phyloP scores from a whole-genome alignment of 169 alveolate species.

The Plasmodium coatneyi region DNA sequence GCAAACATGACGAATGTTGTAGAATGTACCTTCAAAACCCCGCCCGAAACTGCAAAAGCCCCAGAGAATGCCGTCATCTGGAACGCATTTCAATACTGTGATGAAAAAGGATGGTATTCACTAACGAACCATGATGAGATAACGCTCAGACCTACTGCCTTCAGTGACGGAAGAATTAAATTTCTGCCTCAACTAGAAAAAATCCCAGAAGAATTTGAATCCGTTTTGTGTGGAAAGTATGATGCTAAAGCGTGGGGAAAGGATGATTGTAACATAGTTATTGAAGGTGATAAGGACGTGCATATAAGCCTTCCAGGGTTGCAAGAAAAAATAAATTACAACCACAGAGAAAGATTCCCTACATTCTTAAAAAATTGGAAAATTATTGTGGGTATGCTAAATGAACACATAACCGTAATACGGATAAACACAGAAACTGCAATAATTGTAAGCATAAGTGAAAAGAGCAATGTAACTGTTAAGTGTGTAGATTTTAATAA shows the following conservation, averaged over 20 bases:
- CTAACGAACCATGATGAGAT: slow-evolving; percentile 78
- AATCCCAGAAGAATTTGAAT: slow-evolving; percentile 74
- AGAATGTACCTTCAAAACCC: slow-evolving; percentile 70
- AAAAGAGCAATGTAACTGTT: slow-evolving; percentile 72
- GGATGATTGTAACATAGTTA: slow-evolving; percentile 76
- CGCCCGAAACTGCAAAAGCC: slow-evolving; percentile 52
- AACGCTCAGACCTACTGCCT: slow-evolving; percentile 78
- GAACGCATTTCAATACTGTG: slow-evolving; percentile 71
- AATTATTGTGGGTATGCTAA: slow-evolving; percentile 77
- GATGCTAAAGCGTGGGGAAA: slow-evolving; percentile 82
- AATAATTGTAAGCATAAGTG: slow-evolving; percentile 74
- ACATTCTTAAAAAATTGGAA: slow-evolving; percentile 83
- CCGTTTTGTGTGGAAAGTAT: slow-evolving; percentile 79
- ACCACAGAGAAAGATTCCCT: slow-evolving; percentile 82
- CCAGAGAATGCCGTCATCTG: slow-evolving; percentile 71
- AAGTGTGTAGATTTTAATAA: slow-evolving; percentile 80
- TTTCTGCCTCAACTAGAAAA: slow-evolving; percentile 80
- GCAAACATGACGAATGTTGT: slow-evolving; percentile 66
- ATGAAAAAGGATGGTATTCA: slow-evolving; percentile 82
- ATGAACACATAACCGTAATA: slow-evolving; percentile 71
- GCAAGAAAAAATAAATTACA: slow-evolving; percentile 76
- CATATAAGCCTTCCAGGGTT: slow-evolving; percentile 77
- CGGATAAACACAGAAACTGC: slow-evolving; percentile 79
- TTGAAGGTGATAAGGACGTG: slow-evolving; percentile 83
- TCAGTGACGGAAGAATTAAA: slow-evolving; percentile 78